phyloP scores from a whole-genome alignment of 2,329 filamentous ascomycete species.

The Paraphaeosphaeria minitans region DNA sequence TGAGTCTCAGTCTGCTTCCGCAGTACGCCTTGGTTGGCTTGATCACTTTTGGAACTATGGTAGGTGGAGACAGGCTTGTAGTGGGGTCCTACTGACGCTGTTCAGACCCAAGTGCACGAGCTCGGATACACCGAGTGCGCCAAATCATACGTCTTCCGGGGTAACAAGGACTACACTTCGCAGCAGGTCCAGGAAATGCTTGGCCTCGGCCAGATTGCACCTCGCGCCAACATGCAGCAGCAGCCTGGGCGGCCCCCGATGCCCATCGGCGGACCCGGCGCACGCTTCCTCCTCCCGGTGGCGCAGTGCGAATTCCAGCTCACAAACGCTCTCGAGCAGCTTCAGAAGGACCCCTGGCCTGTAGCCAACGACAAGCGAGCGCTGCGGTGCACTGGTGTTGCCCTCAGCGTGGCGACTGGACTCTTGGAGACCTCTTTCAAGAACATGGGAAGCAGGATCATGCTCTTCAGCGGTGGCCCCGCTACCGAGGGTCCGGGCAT shows the following conservation, averaged over 20 bases:
- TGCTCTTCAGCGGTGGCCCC: conserved; percentile 94
- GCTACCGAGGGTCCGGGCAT: conserved; percentile 96
- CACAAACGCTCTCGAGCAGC: conserved; percentile 90
- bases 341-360: conserved; percentile 97
- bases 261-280: conserved; percentile 77
- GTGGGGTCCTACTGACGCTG: conserved; percentile 21
- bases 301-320: conserved; percentile 97
- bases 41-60: conserved; percentile 93
- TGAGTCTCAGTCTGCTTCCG: conserved; percentile 81
- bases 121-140: conserved; percentile 97
- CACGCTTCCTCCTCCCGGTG: conserved; percentile 90
- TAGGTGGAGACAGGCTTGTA: conserved; percentile 43
- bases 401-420: conserved; percentile 92
- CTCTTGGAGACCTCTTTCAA: conserved; percentile 94
- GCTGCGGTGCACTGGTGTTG: conserved; percentile 91
- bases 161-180: conserved; percentile 95
- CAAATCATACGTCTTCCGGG: conserved; percentile 97
- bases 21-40: conserved; percentile 82
- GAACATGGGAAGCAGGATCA: conserved; percentile 91
- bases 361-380: conserved; percentile 91
- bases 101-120: conserved; percentile 89
- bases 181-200: conserved; percentile 99
- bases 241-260: conserved; percentile 73
- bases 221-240: conserved; percentile 71
- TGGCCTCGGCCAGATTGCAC: conserved; percentile 72